Percentiles rank a stretch among this genome's conserved stretches.
These are phyloP conservation scores for Salix brachista DNA, from an alignment of 345 rosid species.

Conservation along the genomic window DNA sequence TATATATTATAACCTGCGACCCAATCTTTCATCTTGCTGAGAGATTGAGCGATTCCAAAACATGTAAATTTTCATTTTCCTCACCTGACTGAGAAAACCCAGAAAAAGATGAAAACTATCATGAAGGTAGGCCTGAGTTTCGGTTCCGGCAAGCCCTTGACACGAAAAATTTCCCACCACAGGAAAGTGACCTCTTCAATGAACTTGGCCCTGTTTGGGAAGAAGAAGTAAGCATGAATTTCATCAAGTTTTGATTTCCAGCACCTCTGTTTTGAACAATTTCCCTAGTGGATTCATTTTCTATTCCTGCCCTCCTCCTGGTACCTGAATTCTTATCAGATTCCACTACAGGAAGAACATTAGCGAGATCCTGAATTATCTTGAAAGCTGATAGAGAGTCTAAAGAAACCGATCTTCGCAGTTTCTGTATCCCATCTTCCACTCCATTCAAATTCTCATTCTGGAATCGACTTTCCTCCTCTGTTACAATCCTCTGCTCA, in stretches of 20 bases:
- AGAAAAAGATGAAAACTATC: neutral
- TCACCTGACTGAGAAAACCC: conserved; percentile 1
- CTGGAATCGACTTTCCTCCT: conserved; percentile 16
- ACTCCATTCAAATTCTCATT: conserved; percentile 19
- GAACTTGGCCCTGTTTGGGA: conserved; percentile 34
- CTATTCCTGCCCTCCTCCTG: conserved; percentile 11
- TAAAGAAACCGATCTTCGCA: conserved; percentile 72
- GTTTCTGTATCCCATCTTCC: conserved; percentile 27
- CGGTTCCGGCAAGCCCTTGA: conserved; percentile 24
- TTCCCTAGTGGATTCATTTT: conserved; percentile 14
- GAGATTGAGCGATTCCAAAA: neutral
- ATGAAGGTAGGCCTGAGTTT: conserved; percentile 15
- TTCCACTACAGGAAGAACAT: conserved; percentile 16
- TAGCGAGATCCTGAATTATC: conserved; percentile 33
- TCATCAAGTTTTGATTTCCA: conserved; percentile 30
- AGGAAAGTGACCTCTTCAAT: conserved; percentile 59
- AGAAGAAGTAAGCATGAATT: conserved; percentile 33
- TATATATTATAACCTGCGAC: neutral
- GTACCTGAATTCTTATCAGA: conserved; percentile 12
- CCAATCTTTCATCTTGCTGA: neutral
- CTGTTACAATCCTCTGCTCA: conserved; percentile 16
- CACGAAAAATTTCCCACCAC: conserved; percentile 48
- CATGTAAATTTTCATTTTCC: neutral
- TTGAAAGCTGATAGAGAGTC: conserved; percentile 53
- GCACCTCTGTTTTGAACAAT: conserved; percentile 23